These are phyloP conservation scores for Thraustochytrium striatum DNA, from an alignment of 352 stramenopile genomes.

Conservation along the genomic window DNA sequence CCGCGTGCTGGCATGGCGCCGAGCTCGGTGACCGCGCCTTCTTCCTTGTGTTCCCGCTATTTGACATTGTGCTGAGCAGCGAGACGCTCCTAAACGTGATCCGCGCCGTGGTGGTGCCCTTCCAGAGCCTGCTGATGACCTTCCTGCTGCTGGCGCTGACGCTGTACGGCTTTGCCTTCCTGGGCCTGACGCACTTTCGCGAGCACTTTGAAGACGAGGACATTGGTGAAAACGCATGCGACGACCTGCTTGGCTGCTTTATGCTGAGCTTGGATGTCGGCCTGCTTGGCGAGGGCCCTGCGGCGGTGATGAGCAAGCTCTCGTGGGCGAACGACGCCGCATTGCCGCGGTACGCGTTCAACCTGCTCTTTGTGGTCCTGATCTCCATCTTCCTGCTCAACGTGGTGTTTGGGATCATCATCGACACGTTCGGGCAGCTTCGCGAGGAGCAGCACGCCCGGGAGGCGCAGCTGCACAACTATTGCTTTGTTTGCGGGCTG, in stretches of 20 bases:
- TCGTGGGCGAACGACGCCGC: background rate
- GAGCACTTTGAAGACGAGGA: conserved; percentile 46
- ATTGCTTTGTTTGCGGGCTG: conserved; percentile 57
- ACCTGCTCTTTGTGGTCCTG: conserved; percentile 59
- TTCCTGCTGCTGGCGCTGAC: conserved; percentile 50
- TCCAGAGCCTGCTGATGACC: conserved; percentile 49
- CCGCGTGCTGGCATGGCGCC: conserved; percentile 1
- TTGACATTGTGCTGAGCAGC: conserved; percentile 54
- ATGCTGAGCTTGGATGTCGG: conserved; percentile 28
- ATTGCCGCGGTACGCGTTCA: conserved; percentile 46
- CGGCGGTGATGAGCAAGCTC: conserved; percentile 29
- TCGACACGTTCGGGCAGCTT: conserved; percentile 58
- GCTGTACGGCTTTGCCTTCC: conserved; percentile 52
- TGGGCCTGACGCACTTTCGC: conserved; percentile 48
- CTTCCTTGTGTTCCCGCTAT: conserved; percentile 49
- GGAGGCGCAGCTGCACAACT: conserved; percentile 45
- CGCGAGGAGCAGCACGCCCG: conserved; percentile 52
- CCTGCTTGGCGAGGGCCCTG: conserved; percentile 24
- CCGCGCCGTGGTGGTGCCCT: conserved; percentile 49
- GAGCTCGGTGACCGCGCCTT: background rate
- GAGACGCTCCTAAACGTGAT: conserved; percentile 53
- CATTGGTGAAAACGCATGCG: conserved; percentile 46
- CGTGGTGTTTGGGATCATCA: conserved; percentile 61
- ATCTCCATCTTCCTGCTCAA: conserved; percentile 59
- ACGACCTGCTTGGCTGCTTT: conserved; percentile 34